Percentiles rank a stretch among this genome's conserved stretches.
These are phyloP conservation scores for Candida maltosa DNA, from an alignment of 805 yeast species.

Conservation along the genomic window DNA sequence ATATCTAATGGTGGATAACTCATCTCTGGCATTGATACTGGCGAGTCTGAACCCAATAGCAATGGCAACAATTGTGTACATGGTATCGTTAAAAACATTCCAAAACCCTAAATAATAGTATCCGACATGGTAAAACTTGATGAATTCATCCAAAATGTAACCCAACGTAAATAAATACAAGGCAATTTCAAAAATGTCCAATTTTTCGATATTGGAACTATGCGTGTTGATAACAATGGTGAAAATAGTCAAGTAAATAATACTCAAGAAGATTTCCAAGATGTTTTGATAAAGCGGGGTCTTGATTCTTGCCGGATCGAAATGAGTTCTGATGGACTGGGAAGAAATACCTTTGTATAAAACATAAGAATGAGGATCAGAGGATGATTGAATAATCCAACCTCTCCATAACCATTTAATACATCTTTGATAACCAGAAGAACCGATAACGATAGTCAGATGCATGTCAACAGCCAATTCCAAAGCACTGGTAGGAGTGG, in stretches of 20 bases:
- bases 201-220: constrained; percentile 27
- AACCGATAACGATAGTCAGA: constrained; percentile 69
- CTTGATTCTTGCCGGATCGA: constrained; percentile 78
- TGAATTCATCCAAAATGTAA: constrained; percentile 61
- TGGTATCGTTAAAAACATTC: constrained; percentile 70
- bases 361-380: constrained; percentile 67
- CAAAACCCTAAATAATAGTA: constrained; percentile 68
- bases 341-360: constrained; percentile 60
- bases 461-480: constrained; percentile 88
- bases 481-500: constrained; percentile 67
- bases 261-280: constrained; percentile 64
- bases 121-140: constrained; percentile 77
- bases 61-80: constrained; percentile 53
- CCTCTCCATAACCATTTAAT: constrained; percentile 92
- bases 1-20: constrained; percentile 23
- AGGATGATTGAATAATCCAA: constrained; percentile 77
- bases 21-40: constrained; percentile 24
- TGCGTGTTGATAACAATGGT: constrained; percentile 63
- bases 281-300: constrained; percentile 81
- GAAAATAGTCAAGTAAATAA: constrained; percentile 59
- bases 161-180: constrained; percentile 69
- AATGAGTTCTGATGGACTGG: constrained; percentile 56
- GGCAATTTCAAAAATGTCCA: constrained; percentile 47
- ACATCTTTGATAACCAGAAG: constrained; percentile 82
- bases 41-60: constrained; percentile 55